A percentile compares a stretch with the other conserved stretches of the same genome.
These are phyloP conservation scores for Afroboletus lepidellus DNA, from an alignment of 1,284 basidiomycete species.

Conservation along the genomic window DNA sequence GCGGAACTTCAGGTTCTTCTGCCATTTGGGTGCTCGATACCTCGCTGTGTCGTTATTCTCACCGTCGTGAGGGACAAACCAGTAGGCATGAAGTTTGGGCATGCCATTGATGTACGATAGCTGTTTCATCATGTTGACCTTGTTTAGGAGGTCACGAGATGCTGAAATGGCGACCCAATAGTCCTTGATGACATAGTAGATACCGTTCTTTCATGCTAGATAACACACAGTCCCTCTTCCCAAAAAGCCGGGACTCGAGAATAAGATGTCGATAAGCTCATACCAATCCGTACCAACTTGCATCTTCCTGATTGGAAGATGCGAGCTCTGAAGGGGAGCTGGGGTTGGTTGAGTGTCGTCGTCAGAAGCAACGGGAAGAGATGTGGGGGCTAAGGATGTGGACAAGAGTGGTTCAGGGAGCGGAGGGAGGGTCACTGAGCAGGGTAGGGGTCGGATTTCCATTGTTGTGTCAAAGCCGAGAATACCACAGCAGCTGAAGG, in stretches of 20 bases:
- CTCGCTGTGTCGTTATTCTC: not conserved
- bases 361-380: no score
- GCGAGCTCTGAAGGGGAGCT: no score
- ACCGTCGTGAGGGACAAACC: not conserved
- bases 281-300: not conserved
- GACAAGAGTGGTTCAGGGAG: no score
- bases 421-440: not conserved
- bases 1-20: not conserved
- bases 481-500: not conserved
- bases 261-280: not conserved
- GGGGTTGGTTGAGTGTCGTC: no score
- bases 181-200: not conserved
- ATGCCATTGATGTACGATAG: not conserved
- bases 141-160: not conserved
- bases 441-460: not conserved
- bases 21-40: not conserved
- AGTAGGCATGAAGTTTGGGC: not conserved
- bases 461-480: not conserved
- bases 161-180: not conserved
- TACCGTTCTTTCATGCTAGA: not conserved
- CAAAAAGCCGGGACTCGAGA: not conserved
- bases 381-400: no score
- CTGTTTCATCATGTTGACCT: not conserved
- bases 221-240: not conserved
- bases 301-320: not conserved